Base-by-base conservation (phyloP, 208 protist genomes). In the Porcisia hertigi region DNA sequence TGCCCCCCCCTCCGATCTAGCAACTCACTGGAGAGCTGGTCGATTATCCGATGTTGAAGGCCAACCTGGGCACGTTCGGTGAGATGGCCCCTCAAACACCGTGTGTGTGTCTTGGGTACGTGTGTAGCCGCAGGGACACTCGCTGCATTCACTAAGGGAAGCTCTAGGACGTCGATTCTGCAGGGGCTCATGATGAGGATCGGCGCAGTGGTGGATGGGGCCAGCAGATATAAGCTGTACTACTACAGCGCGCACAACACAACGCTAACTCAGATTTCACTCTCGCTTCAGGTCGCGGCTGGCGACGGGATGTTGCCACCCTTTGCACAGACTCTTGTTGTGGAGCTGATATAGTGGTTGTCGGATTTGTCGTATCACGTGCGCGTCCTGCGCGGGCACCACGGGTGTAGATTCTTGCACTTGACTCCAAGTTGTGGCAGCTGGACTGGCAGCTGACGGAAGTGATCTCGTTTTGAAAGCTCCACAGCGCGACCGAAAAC, bases 201-300 rank as follows among this genome's bases (percentile, higher is more conserved):
- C 23, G n/a, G 78, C 43, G 45, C 64, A 23, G 55, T 70, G 58
- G 65, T 82, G 20, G n/a, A 41, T 3, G 71, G 57, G 14, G 60
- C 54, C 18, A 83, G 34, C 25, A 79, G 43, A 20, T 90, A 81
- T 71, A 89, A 85, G 74, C 70, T 92, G 64, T 83, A 81, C 52
- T 80, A 90, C 71, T 90, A 92, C 85, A 88, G 80, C 71, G 80
- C 83, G 2, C 83, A 90, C 62, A 83, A 92, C 78, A 87, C 79
- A 0, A 89, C 83, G 7, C 55, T 90, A n/a, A 62, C 25, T 2
- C 79, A 71, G 25, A 54, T 90, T 36, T 52, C 77, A 52, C 62
- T 52, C 43, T 88, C 88, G 43, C 75, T 92, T n/a, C 81, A 85
- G 52, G 86, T 91, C 75, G 53, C 59, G 16, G 65, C 76, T 0